phyloP scores from a whole-genome alignment of 306 rosid genomes.

The Trichosanthes cucumerina region DNA sequence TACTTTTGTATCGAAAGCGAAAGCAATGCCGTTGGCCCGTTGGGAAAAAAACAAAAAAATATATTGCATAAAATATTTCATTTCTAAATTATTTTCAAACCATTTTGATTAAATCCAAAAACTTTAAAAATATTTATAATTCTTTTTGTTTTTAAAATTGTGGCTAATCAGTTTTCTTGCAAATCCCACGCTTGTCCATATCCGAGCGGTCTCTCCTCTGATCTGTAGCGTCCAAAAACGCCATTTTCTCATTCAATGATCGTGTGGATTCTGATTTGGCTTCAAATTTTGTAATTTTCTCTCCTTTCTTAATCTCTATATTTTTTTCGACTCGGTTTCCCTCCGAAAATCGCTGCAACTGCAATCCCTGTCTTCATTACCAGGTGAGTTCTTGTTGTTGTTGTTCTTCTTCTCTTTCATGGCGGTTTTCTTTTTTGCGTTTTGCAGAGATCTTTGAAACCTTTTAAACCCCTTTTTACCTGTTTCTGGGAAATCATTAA shows the following conservation, averaged over 20 bases:
- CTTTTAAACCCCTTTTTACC: not conserved
- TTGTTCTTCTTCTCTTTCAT: constrained; percentile 2
- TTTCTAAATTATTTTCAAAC: not conserved
- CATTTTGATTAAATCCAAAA: not conserved
- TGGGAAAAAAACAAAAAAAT: not conserved
- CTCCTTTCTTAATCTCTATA: too few relatives aligned
- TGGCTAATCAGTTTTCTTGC: not conserved
- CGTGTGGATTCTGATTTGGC: constrained; percentile 13
- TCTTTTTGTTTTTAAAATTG: not conserved
- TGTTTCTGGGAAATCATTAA: not conserved
- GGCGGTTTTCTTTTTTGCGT: not conserved
- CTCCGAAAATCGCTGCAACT: constrained; percentile 10
- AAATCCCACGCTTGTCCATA: constrained; percentile 2
- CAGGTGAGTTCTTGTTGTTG: not conserved
- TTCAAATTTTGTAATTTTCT: not conserved
- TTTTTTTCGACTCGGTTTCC: not conserved
- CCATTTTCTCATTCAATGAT: constrained; percentile 5
- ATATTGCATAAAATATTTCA: not conserved
- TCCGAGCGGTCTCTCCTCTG: not conserved
- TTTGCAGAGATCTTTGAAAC: not conserved
- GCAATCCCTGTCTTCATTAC: not conserved
- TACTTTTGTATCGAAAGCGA: not conserved
- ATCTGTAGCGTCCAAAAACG: not conserved
- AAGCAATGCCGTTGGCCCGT: not conserved
- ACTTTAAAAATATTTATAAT: not conserved